Percentiles rank a stretch among this genome's conserved stretches.
Conservation (phyloP, 2,329 filamentous ascomycete species). For the Nemania sp. region DNA sequence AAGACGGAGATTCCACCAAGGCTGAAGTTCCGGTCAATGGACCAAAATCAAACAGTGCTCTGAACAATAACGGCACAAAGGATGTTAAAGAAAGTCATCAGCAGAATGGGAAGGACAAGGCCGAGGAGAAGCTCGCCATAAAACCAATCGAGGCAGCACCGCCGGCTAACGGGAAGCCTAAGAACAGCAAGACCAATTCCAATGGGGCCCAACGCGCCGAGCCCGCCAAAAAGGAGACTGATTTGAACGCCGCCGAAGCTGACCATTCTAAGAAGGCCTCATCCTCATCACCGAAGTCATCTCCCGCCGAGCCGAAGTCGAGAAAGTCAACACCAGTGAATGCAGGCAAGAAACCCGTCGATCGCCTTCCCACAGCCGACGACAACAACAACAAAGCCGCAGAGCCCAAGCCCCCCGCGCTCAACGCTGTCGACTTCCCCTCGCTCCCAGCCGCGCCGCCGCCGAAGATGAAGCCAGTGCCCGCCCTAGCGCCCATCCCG, state of each 20-base stretch:
- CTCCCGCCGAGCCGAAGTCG: conserved; percentile 2
- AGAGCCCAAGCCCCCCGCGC: neutral
- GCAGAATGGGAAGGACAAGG: no score
- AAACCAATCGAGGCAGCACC: neutral
- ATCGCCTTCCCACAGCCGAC: neutral
- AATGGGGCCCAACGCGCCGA: no score
- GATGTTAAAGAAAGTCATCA: no score
- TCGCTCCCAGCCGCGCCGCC: neutral
- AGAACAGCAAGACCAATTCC: neutral
- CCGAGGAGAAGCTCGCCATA: neutral
- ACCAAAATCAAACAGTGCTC: no score
- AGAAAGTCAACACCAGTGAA: conserved; percentile 13
- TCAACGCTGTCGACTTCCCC: conserved; percentile 17
- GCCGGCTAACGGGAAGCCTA: neutral
- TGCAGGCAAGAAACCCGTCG: conserved; percentile 8
- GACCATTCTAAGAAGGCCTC: neutral
- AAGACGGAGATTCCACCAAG: neutral
- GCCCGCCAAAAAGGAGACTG: no score
- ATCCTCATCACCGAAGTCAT: neutral
- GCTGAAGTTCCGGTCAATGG: no score
- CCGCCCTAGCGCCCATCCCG: conserved; percentile 23
- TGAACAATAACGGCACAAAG: no score
- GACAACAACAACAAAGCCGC: neutral
- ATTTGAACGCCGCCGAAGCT: no score
- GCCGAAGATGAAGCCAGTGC: neutral